These are phyloP conservation scores for Rhynchosporium graminicola DNA, from an alignment of 2,329 filamentous ascomycete genomes.

Conservation along the genomic window DNA sequence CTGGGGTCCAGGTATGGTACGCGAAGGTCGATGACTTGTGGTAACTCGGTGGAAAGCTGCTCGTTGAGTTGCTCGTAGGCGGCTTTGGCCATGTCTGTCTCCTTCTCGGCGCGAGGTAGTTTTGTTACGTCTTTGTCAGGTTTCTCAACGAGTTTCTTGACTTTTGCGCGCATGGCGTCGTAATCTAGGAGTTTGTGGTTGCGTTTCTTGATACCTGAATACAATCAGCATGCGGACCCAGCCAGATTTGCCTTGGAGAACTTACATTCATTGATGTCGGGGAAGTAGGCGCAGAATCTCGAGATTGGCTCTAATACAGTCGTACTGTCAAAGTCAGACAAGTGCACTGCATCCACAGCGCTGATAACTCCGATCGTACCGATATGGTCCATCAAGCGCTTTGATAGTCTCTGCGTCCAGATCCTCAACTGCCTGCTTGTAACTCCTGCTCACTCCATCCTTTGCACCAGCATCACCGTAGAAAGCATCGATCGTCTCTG, in stretches of 20 bases:
- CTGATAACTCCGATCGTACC: slow-evolving; percentile 48
- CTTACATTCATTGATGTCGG: slow-evolving; percentile 95
- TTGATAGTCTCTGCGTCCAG: slow-evolving; percentile 98
- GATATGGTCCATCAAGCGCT: slow-evolving; percentile 92
- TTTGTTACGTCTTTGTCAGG: slow-evolving; percentile 98
- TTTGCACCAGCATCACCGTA: slow-evolving; percentile 94
- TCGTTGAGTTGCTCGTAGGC: slow-evolving; percentile 98
- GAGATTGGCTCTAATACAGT: slow-evolving; percentile 96
- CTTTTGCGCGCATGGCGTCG: slow-evolving; percentile 90
- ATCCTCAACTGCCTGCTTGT: slow-evolving; percentile 98
- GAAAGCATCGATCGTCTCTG: slow-evolving; percentile 98
- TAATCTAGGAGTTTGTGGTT: slow-evolving; percentile 98
- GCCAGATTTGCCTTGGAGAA: background rate
- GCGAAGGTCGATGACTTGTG: slow-evolving; percentile 92
- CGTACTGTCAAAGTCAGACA: slow-evolving; percentile 53
- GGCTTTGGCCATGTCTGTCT: slow-evolving; percentile 88
- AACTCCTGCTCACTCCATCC: slow-evolving; percentile 93
- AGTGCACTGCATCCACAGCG: too few relatives aligned
- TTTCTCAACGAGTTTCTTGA: slow-evolving; percentile 96
- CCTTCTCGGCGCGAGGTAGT: slow-evolving; percentile 92
- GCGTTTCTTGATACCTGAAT: slow-evolving; percentile 90
- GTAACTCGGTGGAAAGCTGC: slow-evolving; percentile 88
- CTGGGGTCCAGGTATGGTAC: slow-evolving; percentile 96
- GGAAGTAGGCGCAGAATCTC: slow-evolving; percentile 97
- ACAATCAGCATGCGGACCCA: slow-evolving; percentile 25